These are phyloP conservation scores for Leccinum ochraceum DNA, from an alignment of 768 basidiomycete genomes.

Conservation along the genomic window DNA sequence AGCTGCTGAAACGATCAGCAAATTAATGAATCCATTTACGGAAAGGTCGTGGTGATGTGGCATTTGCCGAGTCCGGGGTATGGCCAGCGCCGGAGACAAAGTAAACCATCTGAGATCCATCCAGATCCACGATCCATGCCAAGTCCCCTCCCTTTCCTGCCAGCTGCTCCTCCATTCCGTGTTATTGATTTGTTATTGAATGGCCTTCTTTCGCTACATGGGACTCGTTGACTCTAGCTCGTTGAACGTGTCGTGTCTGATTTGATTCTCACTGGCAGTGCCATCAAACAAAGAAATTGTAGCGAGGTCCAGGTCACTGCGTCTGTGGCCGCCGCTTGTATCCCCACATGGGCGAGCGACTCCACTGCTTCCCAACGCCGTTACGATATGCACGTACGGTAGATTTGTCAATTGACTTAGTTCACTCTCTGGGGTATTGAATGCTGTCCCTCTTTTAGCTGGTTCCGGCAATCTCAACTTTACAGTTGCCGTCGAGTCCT, in stretches of 20 bases:
- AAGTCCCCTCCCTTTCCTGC: neutral
- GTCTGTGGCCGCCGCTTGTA: slow-evolving; percentile 8
- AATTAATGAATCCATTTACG: slow-evolving; percentile 3
- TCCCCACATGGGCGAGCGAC: slow-evolving; percentile 13
- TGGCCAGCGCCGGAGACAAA: slow-evolving; percentile 35
- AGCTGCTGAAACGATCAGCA: neutral
- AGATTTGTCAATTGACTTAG: neutral
- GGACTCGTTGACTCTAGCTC: neutral
- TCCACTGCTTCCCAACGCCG: slow-evolving; percentile 10
- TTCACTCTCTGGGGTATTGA: neutral
- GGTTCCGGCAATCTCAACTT: slow-evolving; percentile 23
- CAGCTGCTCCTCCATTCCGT: slow-evolving; percentile 3
- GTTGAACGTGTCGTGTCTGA: neutral
- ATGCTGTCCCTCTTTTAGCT: slow-evolving; percentile 11
- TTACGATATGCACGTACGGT: neutral
- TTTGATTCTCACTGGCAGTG: neutral
- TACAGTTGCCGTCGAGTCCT: slow-evolving; percentile 22
- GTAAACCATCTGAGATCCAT: slow-evolving; percentile 34
- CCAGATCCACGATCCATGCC: slow-evolving; percentile 20
- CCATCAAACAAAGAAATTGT: neutral
- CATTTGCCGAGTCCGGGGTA: slow-evolving; percentile 34
- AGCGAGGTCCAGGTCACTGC: neutral
- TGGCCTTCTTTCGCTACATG: no score
- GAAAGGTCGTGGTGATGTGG: slow-evolving; percentile 16
- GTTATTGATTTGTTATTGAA: slow-evolving; percentile 1